Percentiles rank a stretch among this genome's conserved stretches.
phyloP scores from a whole-genome alignment of 805 yeast species.

The Gaillardinia entomophila region DNA sequence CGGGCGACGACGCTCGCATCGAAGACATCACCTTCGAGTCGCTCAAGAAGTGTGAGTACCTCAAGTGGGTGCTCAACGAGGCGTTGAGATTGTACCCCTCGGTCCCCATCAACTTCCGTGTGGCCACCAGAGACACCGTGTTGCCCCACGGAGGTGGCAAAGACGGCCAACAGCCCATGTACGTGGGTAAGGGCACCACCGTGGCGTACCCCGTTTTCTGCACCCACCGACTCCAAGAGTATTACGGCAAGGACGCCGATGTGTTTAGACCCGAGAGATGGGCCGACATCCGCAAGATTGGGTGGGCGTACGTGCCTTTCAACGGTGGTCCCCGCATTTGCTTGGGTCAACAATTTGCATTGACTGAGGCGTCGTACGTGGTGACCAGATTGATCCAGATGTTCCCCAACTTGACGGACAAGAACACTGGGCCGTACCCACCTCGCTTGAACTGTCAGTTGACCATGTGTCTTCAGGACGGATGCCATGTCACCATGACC shows the following conservation, averaged over 20 bases:
- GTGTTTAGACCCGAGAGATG: conserved; percentile 36
- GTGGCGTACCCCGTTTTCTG: conserved; percentile 23
- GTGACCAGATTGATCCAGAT: conserved; percentile 30
- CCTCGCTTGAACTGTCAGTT: conserved; percentile 13
- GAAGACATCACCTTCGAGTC: conserved; percentile 30
- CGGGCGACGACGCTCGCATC: conserved; percentile 20
- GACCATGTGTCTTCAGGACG: conserved; percentile 11
- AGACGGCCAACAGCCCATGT: conserved; percentile 17
- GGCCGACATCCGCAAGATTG: conserved; percentile 23
- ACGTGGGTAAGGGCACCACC: conserved; percentile 17
- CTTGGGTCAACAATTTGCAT: conserved; percentile 52
- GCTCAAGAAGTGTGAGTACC: conserved; percentile 34
- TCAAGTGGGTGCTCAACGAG: conserved; percentile 32
- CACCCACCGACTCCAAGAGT: conserved; percentile 34
- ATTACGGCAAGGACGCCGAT: conserved; percentile 29
- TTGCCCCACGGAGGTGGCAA: conserved; percentile 22
- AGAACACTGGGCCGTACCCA: conserved; percentile 9
- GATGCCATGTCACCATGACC: conserved; percentile 3
- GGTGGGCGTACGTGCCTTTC: conserved; percentile 49
- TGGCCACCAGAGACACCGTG: conserved; percentile 15
- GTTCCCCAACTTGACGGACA: conserved; percentile 18
- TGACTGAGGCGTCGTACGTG: conserved; percentile 45
- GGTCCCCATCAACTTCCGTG: conserved; percentile 17
- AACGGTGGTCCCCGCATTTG: conserved; percentile 55
- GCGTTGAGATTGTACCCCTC: conserved; percentile 31